phyloP scores from a whole-genome alignment of 768 basidiomycete genomes.

The Boletus sensibilis region DNA sequence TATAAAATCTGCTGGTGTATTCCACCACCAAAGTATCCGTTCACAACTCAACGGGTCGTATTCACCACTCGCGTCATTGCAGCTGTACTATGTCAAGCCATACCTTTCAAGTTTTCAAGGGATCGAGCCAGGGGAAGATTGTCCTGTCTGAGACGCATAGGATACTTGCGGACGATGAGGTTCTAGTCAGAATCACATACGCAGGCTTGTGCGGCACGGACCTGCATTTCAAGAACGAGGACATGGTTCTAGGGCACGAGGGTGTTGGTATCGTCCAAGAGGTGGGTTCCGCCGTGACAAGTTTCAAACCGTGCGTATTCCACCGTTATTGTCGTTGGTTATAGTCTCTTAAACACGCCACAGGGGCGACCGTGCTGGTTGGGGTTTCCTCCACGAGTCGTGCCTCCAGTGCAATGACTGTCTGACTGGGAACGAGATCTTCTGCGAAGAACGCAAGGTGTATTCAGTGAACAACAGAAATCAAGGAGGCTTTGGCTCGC shows the following conservation, averaged over 20 bases:
- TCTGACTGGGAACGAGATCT: conserved; percentile 21
- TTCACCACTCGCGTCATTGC: not conserved
- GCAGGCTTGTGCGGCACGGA: conserved; percentile 35
- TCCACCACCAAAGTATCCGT: not conserved
- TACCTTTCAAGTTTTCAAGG: conserved; percentile 23
- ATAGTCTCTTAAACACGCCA: not conserved
- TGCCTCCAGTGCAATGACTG: conserved; percentile 13
- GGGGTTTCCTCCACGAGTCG: not conserved
- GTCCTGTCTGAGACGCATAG: not conserved
- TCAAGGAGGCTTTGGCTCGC: conserved; percentile 22
- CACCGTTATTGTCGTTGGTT: not conserved
- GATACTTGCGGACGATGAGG: not conserved
- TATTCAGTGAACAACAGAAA: conserved; percentile 17
- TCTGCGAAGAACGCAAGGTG: conserved; percentile 7
- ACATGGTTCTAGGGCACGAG: not conserved
- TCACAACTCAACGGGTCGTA: not conserved
- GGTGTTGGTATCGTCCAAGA: not conserved
- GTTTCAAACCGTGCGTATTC: not conserved
- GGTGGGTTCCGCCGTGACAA: not conserved
- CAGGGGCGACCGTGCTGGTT: not conserved
- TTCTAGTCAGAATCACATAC: conserved; percentile 24
- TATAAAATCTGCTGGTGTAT: not conserved
- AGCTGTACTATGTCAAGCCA: conserved; percentile 6
- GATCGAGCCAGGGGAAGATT: conserved; percentile 11
- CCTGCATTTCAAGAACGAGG: conserved; percentile 22